These are phyloP conservation scores for Zarea fungicola DNA, from an alignment of 2,329 filamentous ascomycete genomes.

Conservation along the genomic window DNA sequence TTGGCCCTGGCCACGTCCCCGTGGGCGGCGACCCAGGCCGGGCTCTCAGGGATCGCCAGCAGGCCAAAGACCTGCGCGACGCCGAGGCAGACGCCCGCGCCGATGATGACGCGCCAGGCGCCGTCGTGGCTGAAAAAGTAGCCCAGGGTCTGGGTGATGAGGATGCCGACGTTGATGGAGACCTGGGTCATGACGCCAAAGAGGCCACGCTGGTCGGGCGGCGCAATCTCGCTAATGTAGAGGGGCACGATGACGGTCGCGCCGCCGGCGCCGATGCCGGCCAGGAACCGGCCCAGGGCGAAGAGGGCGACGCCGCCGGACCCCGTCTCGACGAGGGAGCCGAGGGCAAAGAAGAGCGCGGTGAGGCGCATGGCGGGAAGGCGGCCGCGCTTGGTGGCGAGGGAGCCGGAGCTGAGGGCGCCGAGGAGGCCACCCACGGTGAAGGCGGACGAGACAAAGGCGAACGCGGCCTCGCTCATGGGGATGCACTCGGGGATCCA, in stretches of 20 bases:
- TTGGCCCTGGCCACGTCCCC: constrained; percentile 57
- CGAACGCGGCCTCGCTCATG: constrained; percentile 78
- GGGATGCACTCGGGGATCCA: constrained; percentile 72
- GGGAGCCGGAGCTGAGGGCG: constrained; percentile 71
- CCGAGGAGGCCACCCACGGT: constrained; percentile 84
- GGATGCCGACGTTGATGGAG: constrained; percentile 86
- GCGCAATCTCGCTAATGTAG: constrained; percentile 89
- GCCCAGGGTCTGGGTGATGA: constrained; percentile 76
- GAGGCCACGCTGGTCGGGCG: constrained; percentile 66
- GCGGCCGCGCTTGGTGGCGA: constrained; percentile 74
- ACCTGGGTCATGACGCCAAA: constrained; percentile 86
- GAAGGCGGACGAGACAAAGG: constrained; percentile 83
- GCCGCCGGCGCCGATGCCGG: constrained; percentile 80
- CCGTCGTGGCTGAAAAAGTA: constrained; percentile 78
- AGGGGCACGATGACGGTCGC: constrained; percentile 90
- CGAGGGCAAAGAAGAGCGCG: constrained; percentile 68
- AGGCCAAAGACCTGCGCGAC: constrained; percentile 63
- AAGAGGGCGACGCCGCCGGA: constrained; percentile 63
- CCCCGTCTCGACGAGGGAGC: constrained; percentile 70
- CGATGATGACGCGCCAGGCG: constrained; percentile 81
- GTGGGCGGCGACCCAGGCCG: constrained; percentile 75
- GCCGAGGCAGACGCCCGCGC: constrained; percentile 64
- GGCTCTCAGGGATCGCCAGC: constrained; percentile 78
- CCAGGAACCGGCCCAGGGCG: constrained; percentile 68
- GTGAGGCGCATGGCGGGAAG: constrained; percentile 72